phyloP scores from a whole-genome alignment of 1,284 basidiomycete species.

The Ganoderma lingzhi region DNA sequence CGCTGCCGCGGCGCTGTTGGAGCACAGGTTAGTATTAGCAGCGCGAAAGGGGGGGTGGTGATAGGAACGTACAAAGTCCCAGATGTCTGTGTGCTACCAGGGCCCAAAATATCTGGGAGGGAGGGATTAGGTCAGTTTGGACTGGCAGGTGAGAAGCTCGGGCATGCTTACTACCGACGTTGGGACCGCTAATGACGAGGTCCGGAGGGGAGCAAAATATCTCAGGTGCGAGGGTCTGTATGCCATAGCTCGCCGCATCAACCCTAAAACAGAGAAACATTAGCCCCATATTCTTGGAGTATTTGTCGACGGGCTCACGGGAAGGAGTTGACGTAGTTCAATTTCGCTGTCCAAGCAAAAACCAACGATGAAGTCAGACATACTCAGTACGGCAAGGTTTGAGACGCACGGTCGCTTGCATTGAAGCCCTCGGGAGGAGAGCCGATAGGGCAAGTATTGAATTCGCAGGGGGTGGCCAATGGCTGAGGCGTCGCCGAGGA shows the following conservation, averaged over 20 bases:
- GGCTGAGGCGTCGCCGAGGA: slow-evolving; percentile 36
- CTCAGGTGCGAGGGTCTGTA: slow-evolving; percentile 53
- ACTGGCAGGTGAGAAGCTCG: neutral
- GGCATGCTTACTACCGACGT: slow-evolving; percentile 41
- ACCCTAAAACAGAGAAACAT: slow-evolving; percentile 37
- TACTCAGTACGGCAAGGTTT: neutral
- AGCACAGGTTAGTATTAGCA: neutral
- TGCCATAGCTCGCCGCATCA: slow-evolving; percentile 53
- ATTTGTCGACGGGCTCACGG: slow-evolving; percentile 33
- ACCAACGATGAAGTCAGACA: neutral
- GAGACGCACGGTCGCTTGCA: slow-evolving; percentile 48
- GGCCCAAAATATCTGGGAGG: slow-evolving; percentile 50
- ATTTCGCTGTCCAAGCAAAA: slow-evolving; percentile 30
- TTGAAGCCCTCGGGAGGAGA: slow-evolving; percentile 55
- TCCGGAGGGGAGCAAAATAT: slow-evolving; percentile 55
- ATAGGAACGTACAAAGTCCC: slow-evolving; percentile 54
- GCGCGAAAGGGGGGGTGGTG: neutral
- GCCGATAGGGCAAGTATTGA: slow-evolving; percentile 50
- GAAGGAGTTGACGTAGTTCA: slow-evolving; percentile 48
- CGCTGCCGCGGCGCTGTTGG: slow-evolving; percentile 54
- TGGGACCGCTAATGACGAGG: slow-evolving; percentile 58
- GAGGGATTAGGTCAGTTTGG: neutral
- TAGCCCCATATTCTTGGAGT: neutral
- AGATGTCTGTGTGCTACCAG: slow-evolving; percentile 43
- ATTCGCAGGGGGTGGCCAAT: slow-evolving; percentile 48